Conservation (phyloP, 2,329 filamentous ascomycete species). For the Neofusicoccum parvum region DNA sequence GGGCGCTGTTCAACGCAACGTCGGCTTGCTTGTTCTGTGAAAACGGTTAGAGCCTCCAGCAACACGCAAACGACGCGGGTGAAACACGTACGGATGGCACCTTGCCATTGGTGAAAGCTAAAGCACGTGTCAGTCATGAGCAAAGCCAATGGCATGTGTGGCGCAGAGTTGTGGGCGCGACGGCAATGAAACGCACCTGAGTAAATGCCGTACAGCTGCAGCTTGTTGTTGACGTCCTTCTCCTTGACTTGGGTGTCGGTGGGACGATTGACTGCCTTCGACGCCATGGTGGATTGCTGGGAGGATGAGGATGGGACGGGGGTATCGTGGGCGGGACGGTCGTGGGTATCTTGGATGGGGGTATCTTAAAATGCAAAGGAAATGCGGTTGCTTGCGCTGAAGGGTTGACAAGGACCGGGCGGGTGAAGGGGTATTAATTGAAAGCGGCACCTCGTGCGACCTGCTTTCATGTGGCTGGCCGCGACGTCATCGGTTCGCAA, state of each 20-base stretch:
- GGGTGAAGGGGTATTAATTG: constrained; percentile 15
- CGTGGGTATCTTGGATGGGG: constrained; percentile 8
- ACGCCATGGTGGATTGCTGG: constrained; percentile 1
- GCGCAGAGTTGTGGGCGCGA: neutral
- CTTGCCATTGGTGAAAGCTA: constrained; percentile 85
- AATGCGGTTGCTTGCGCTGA: neutral
- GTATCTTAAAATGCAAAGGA: constrained; percentile 22
- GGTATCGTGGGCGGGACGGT: constrained; percentile 1
- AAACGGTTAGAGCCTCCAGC: constrained; percentile 21
- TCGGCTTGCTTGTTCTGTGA: constrained; percentile 90
- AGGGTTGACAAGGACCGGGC: neutral
- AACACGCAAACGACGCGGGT: neutral
- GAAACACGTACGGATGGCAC: constrained; percentile 73
- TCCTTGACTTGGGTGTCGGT: constrained; percentile 76
- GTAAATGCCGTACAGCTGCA: constrained; percentile 91
- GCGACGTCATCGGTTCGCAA: constrained; percentile 16
- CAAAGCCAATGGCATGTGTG: neutral
- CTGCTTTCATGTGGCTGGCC: constrained; percentile 15
- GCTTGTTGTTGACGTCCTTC: constrained; percentile 85
- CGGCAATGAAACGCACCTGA: constrained; percentile 52
- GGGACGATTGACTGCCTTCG: constrained; percentile 66
- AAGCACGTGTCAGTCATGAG: constrained; percentile 7
- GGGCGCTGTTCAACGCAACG: constrained; percentile 85
- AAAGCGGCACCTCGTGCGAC: neutral
- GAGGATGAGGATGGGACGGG: neutral